Percentiles rank a stretch among this genome's conserved stretches.
phyloP scores from a whole-genome alignment of 805 yeast species.

The Ogataea glucozyma region DNA sequence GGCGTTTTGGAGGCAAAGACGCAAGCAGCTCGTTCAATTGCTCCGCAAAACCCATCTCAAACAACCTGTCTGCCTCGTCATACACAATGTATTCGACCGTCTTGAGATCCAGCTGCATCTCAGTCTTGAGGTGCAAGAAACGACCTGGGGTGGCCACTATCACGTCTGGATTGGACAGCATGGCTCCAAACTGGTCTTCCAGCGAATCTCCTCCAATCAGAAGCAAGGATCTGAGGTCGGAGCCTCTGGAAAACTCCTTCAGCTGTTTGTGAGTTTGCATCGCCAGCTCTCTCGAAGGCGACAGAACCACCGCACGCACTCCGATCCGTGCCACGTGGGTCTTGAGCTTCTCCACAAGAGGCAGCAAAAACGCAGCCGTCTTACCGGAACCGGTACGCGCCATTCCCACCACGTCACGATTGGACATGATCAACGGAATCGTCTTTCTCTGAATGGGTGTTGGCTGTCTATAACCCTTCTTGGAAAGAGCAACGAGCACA shows the following conservation, averaged over 20 bases:
- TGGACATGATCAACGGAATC: slow-evolving; percentile 83
- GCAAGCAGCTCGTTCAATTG: slow-evolving; percentile 88
- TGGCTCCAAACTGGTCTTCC: slow-evolving; percentile 90
- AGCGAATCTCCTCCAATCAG: slow-evolving; percentile 98
- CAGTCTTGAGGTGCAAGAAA: slow-evolving; percentile 91
- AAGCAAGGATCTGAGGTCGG: slow-evolving; percentile 77
- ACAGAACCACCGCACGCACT: slow-evolving; percentile 80
- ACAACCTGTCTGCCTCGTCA: slow-evolving; percentile 96
- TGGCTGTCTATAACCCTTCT: slow-evolving; percentile 90
- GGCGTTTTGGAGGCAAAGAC: slow-evolving; percentile 78
- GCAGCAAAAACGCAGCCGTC: slow-evolving; percentile 94
- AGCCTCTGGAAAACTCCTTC: slow-evolving; percentile 81
- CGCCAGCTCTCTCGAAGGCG: slow-evolving; percentile 97
- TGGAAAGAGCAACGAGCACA: slow-evolving; percentile 65
- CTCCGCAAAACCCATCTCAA: slow-evolving; percentile 95
- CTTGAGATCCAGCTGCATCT: slow-evolving; percentile 84
- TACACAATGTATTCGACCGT: slow-evolving; percentile 88
- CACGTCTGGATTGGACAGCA: slow-evolving; percentile 94
- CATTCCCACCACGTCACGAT: slow-evolving; percentile 97
- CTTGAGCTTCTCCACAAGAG: slow-evolving; percentile 83
- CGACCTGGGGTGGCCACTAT: slow-evolving; percentile 98
- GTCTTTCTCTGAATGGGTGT: slow-evolving; percentile 98
- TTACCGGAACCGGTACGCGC: slow-evolving; percentile 99
- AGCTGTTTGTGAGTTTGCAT: slow-evolving; percentile 87
- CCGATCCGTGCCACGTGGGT: slow-evolving; percentile 86